Conservation (phyloP, 2,329 filamentous ascomycete species). For the Dactylella cylindrospora region DNA sequence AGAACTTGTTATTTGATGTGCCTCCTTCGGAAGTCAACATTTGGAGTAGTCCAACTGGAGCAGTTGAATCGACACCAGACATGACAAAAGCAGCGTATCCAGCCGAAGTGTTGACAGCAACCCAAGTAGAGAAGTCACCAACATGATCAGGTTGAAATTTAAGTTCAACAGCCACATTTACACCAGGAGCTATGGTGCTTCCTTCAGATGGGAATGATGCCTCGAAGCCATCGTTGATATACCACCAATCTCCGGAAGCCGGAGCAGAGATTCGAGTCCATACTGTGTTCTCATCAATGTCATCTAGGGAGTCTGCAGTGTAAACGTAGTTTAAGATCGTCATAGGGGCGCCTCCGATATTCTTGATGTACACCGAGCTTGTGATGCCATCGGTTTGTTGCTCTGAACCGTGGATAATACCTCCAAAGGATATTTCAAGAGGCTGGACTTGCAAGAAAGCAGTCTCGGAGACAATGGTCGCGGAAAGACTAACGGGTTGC, state of each 20-base stretch:
- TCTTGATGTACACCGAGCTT: conserved; percentile 52
- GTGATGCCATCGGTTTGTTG: conserved; percentile 49
- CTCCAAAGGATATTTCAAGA: conserved; percentile 53
- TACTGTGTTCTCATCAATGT: conserved; percentile 45
- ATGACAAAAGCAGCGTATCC: conserved; percentile 31
- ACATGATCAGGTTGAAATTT: conserved; percentile 51
- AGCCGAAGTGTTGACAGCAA: conserved; percentile 31
- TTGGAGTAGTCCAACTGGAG: conserved; percentile 51
- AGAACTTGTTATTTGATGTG: conserved; percentile 47
- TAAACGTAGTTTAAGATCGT: conserved; percentile 52
- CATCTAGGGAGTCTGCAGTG: conserved; percentile 49
- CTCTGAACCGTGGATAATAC: conserved; percentile 52
- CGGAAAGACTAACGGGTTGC: conserved; percentile 52
- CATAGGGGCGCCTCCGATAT: conserved; percentile 52
- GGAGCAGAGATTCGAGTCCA: conserved; percentile 40
- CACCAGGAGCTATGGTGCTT: conserved; percentile 50
- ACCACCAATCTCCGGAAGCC: conserved; percentile 3
- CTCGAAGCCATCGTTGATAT: conserved; percentile 51
- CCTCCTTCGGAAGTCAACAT: conserved; percentile 52
- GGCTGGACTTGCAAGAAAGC: conserved; percentile 53
- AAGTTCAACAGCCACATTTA: conserved; percentile 50
- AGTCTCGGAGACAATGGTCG: conserved; percentile 52
- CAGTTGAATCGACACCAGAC: conserved; percentile 51
- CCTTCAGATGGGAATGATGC: conserved; percentile 51
- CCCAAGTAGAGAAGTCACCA: conserved; percentile 49